Evolutionary conservation across 164 flowering plant species (phyloP).

Genomic region (Liquidambar formosana): DNA sequence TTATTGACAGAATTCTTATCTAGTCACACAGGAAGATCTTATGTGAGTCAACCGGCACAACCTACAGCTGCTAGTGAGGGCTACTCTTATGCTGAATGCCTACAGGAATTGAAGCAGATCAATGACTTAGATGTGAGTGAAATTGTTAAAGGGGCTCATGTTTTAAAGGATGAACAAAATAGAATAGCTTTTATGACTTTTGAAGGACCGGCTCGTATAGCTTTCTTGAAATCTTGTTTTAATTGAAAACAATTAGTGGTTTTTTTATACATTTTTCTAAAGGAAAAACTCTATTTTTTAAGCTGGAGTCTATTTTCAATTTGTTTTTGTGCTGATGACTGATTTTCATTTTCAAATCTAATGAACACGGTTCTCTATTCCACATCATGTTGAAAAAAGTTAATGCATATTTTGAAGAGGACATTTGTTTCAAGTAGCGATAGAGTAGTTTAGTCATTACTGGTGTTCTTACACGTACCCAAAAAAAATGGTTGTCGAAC

Average conservation of each 20-base stretch:
- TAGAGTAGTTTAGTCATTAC: too few species aligned
- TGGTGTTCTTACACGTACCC: too few species aligned
- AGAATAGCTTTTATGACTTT: neutral
- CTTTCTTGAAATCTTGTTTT: neutral
- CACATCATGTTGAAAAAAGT: too few species aligned
- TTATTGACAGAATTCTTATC: neutral
- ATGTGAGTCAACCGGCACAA: neutral
- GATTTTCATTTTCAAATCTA: neutral
- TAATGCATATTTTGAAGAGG: too few species aligned
- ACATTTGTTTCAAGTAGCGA: too few species aligned
- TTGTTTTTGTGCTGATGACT: neutral
- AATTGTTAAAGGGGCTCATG: neutral
- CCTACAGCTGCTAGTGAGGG: neutral
- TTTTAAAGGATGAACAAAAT: conserved; percentile 1
- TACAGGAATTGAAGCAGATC: neutral
- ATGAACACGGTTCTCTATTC: too few species aligned
- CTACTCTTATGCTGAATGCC: neutral
- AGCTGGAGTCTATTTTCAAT: neutral
- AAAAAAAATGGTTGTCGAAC: too few species aligned
- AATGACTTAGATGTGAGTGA: neutral
- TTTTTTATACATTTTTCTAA: too few species aligned
- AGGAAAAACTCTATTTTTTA: too few species aligned
- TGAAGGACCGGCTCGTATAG: conserved; percentile 1
- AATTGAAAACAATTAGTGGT: too few species aligned
- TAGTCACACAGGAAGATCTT: neutral